phyloP scores from a whole-genome alignment of 176 grass and related monocot species.

The Ampelocalamus luodianensis region DNA sequence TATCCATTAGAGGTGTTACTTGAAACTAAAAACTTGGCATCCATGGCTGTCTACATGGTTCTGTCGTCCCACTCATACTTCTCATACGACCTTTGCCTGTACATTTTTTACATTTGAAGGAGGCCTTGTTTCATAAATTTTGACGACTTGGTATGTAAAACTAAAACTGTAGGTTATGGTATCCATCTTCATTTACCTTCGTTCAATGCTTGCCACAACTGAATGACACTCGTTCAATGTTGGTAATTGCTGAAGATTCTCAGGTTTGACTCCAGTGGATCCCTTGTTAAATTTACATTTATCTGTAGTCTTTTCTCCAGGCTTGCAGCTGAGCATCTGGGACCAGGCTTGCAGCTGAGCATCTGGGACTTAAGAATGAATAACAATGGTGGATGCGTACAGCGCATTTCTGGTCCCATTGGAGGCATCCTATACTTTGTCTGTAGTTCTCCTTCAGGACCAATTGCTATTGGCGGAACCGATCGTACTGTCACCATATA shows the following conservation, averaged over 20 bases:
- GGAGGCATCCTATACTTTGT: slow-evolving; percentile 74
- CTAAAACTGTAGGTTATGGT: slow-evolving; percentile 71
- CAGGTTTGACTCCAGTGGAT: slow-evolving; percentile 63
- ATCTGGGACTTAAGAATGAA: slow-evolving; percentile 91
- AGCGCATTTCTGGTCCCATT: slow-evolving; percentile 65
- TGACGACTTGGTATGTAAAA: slow-evolving; percentile 36
- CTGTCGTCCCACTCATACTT: neutral
- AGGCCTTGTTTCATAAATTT: slow-evolving; percentile 7
- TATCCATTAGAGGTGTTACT: neutral
- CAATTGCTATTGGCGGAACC: slow-evolving; percentile 75
- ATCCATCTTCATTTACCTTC: slow-evolving; percentile 80
- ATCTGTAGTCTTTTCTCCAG: slow-evolving; percentile 30
- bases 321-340: slow-evolving; percentile 85
- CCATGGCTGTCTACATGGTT: neutral
- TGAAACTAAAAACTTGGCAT: slow-evolving; percentile 19
- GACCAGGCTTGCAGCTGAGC: slow-evolving; percentile 75
- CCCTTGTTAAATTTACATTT: neutral
- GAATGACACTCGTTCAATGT: slow-evolving; percentile 57
- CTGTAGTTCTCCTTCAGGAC: slow-evolving; percentile 64
- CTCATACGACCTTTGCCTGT: neutral
- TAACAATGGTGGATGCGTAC: slow-evolving; percentile 85
- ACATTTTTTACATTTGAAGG: slow-evolving; percentile 21
- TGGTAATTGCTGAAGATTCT: slow-evolving; percentile 87
- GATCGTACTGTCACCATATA: slow-evolving; percentile 76
- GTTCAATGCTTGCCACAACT: slow-evolving; percentile 54